Evolutionary conservation across 805 yeast genomes (phyloP).

Genomic region (Debaryomyces tyrocola): DNA sequence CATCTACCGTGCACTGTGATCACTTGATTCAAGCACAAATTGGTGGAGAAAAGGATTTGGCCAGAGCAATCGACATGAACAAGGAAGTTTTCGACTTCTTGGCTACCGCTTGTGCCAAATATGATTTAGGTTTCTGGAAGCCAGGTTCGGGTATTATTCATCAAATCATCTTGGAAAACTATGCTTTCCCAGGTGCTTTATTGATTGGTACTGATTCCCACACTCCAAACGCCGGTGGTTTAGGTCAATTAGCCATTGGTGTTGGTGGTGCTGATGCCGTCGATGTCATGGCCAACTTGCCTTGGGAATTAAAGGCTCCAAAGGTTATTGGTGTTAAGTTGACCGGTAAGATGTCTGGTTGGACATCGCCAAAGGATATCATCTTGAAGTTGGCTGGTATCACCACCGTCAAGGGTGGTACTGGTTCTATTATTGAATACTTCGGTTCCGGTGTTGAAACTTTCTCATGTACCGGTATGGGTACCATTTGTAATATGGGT

Average conservation of each 20-base stretch:
- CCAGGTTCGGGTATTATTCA: constrained; percentile 99
- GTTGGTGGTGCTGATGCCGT: constrained; percentile 99
- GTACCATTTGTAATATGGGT: constrained; percentile 99
- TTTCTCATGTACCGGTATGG: constrained; percentile 98
- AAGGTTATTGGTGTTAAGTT: constrained; percentile 92
- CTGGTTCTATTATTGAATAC: constrained; percentile 95
- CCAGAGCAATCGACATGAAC: constrained; percentile 83
- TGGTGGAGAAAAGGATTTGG: constrained; percentile 84
- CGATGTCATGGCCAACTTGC: constrained; percentile 88
- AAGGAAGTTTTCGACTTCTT: constrained; percentile 94
- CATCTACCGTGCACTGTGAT: constrained; percentile 96
- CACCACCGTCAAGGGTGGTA: constrained; percentile 96
- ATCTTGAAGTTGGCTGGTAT: constrained; percentile 91
- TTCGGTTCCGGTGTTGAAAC: constrained; percentile 93
- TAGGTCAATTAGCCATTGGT: constrained; percentile 97
- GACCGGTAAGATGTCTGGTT: constrained; percentile 87
- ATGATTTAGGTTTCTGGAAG: constrained; percentile 98
- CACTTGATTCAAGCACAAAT: constrained; percentile 95
- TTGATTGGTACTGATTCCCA: constrained; percentile 97
- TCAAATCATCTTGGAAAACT: constrained; percentile 94
- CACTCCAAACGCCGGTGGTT: constrained; percentile 98
- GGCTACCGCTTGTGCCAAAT: constrained; percentile 86
- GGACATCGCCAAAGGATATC: constrained; percentile 97
- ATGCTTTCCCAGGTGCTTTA: constrained; percentile 96
- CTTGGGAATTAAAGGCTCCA: constrained; percentile 99